phyloP scores from a whole-genome alignment of 129 eudicot species.

The Lactuca saligna region DNA sequence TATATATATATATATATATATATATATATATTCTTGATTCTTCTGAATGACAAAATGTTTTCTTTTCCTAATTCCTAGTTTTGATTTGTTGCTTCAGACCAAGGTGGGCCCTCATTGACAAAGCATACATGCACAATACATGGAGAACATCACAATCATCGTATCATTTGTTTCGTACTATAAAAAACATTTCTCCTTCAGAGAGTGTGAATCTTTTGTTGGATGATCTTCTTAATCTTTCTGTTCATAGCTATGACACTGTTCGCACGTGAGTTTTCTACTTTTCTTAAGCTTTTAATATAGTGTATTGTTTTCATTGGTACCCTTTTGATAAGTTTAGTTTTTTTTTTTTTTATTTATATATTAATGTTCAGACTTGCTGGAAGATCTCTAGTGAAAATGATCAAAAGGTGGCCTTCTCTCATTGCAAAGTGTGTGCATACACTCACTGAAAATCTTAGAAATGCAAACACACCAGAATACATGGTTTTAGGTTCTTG shows the following conservation, averaged over 20 bases:
- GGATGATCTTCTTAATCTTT: constrained; percentile 86
- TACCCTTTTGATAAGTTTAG: neutral
- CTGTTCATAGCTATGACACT: constrained; percentile 88
- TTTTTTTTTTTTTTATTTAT: neutral
- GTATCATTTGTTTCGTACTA: constrained; percentile 77
- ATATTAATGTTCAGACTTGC: constrained; percentile 62
- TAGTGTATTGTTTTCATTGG: neutral
- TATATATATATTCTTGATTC: neutral
- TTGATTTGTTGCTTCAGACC: constrained; percentile 55
- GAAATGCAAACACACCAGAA: constrained; percentile 73
- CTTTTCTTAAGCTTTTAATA: constrained; percentile 19
- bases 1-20: neutral
- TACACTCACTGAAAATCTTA: constrained; percentile 63
- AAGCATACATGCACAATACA: constrained; percentile 91
- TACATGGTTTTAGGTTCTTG: constrained; percentile 88
- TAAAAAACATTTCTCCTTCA: constrained; percentile 60
- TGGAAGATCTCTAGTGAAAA: constrained; percentile 77
- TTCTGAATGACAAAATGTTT: neutral
- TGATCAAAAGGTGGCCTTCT: constrained; percentile 96
- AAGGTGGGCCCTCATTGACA: constrained; percentile 92
- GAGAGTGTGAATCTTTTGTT: constrained; percentile 52
- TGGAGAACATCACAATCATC: constrained; percentile 97
- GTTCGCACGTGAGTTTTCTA: constrained; percentile 81
- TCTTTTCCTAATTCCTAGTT: neutral
- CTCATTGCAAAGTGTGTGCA: constrained; percentile 76